Evolutionary conservation across 106 monocot genomes (phyloP).

Genomic region (Allium fistulosum): DNA sequence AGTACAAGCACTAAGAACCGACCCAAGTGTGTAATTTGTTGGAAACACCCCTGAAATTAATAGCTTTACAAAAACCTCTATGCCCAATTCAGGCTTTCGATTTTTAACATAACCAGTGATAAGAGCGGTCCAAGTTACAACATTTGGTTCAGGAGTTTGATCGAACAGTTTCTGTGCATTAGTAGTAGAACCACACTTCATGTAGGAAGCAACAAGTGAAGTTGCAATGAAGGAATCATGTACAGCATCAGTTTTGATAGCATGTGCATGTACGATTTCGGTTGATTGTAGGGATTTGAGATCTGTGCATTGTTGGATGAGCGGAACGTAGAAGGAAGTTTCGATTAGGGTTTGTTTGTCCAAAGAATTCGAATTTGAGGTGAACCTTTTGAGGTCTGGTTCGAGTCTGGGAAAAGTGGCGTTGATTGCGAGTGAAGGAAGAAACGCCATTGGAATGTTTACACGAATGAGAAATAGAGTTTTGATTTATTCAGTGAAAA

Average conservation of each 20-base stretch:
- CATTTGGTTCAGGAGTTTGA: constrained; percentile 28
- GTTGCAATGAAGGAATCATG: constrained; percentile 58
- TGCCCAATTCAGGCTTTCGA: constrained; percentile 32
- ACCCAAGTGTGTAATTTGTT: constrained; percentile 70
- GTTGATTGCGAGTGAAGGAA: constrained; percentile 33
- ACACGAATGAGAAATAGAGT: no score
- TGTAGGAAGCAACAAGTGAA: constrained; percentile 51
- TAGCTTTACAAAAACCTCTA: constrained; percentile 45
- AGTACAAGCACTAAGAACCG: constrained; percentile 47
- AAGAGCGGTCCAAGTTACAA: constrained; percentile 65
- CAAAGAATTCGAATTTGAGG: constrained; percentile 1
- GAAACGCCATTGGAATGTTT: constrained; percentile 21
- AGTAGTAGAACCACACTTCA: constrained; percentile 44
- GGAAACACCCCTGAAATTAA: constrained; percentile 44
- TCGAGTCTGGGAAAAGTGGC: constrained; percentile 24
- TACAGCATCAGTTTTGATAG: constrained; percentile 50
- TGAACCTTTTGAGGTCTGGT: constrained; percentile 26
- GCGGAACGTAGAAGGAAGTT: constrained; percentile 44
- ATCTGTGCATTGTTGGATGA: constrained; percentile 54
- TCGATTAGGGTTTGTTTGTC: constrained; percentile 33
- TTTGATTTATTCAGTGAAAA: no score
- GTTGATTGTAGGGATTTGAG: constrained; percentile 22
- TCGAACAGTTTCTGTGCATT: constrained; percentile 64
- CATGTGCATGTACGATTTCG: constrained; percentile 51
- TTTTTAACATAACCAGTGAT: constrained; percentile 78